These are phyloP conservation scores for Punctularia strigosozonata DNA, from an alignment of 768 basidiomycete species.

Conservation along the genomic window DNA sequence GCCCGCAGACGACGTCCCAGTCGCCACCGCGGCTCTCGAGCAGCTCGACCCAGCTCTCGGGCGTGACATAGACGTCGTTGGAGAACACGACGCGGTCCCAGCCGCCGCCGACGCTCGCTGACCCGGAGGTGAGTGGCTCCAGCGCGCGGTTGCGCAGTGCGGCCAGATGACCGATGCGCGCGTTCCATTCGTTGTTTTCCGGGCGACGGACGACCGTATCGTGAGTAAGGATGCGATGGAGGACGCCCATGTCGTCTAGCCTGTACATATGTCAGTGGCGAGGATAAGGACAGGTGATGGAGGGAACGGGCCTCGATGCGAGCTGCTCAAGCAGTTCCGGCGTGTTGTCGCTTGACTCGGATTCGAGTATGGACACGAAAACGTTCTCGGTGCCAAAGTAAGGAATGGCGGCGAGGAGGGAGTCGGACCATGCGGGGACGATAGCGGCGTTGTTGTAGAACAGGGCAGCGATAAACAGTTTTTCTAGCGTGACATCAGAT, in stretches of 20 bases:
- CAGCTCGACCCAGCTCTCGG: slow-evolving; percentile 27
- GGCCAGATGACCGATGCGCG: slow-evolving; percentile 26
- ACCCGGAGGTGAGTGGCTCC: slow-evolving; percentile 28
- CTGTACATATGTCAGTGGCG: slow-evolving; percentile 13
- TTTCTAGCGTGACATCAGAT: slow-evolving; percentile 17
- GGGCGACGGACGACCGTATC: slow-evolving; percentile 15
- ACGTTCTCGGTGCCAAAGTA: slow-evolving; percentile 31
- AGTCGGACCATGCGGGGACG: slow-evolving; percentile 26
- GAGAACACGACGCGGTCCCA: slow-evolving; percentile 29
- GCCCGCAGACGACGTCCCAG: slow-evolving; percentile 31
- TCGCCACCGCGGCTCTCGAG: slow-evolving; percentile 24
- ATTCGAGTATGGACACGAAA: slow-evolving; percentile 31
- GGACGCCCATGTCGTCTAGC: slow-evolving; percentile 15
- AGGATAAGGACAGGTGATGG: no score
- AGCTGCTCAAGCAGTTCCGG: slow-evolving; percentile 19
- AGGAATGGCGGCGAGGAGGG: slow-evolving; percentile 21
- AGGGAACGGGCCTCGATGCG: no score
- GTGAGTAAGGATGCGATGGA: slow-evolving; percentile 18
- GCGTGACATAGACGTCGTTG: slow-evolving; percentile 30
- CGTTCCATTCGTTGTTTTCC: slow-evolving; percentile 13
- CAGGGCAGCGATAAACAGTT: slow-evolving; percentile 28
- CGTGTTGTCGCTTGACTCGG: slow-evolving; percentile 21
- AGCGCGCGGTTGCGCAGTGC: slow-evolving; percentile 29
- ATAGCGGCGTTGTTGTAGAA: slow-evolving; percentile 26
- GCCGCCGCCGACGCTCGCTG: slow-evolving; percentile 19